phyloP scores from a whole-genome alignment of 441 rosid genomes.

The Populus trichocarpa region DNA sequence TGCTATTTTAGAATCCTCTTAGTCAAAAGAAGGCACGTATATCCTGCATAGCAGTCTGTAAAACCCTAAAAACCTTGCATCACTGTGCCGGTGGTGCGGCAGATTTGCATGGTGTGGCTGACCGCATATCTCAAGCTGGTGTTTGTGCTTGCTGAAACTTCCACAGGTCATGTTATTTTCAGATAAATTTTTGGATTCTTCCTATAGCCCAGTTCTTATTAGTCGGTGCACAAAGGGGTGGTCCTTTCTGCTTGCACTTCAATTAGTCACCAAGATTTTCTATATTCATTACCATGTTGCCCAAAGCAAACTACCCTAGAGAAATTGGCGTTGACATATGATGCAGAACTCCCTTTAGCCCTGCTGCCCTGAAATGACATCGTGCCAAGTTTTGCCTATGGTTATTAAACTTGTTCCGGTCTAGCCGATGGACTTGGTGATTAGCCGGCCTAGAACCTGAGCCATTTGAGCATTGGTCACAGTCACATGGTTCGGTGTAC shows the following conservation, averaged over 20 bases:
- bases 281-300: not conserved
- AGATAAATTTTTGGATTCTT: not conserved
- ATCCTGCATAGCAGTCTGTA: not conserved
- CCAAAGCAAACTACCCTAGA: too few relatives aligned
- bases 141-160: not conserved
- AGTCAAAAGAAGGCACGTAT: not conserved
- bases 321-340: not conserved
- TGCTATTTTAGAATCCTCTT: not conserved
- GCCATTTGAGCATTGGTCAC: not conserved
- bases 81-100: not conserved
- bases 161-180: not conserved
- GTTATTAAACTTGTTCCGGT: too few relatives aligned
- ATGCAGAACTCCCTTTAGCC: not conserved
- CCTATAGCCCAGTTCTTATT: not conserved
- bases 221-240: conserved; percentile 6
- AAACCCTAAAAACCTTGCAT: not conserved
- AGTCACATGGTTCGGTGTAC: not conserved
- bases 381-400: too few relatives aligned
- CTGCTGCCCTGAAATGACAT: not conserved
- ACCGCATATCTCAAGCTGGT: not conserved
- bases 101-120: not conserved
- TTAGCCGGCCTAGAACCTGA: not conserved
- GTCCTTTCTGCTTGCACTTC: conserved; percentile 9
- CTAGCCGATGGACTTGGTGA: too few relatives aligned
- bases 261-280: too few relatives aligned